Evolutionary conservation across 139 green algal genomes (phyloP).

Genomic region (Coelastrella sp.): DNA sequence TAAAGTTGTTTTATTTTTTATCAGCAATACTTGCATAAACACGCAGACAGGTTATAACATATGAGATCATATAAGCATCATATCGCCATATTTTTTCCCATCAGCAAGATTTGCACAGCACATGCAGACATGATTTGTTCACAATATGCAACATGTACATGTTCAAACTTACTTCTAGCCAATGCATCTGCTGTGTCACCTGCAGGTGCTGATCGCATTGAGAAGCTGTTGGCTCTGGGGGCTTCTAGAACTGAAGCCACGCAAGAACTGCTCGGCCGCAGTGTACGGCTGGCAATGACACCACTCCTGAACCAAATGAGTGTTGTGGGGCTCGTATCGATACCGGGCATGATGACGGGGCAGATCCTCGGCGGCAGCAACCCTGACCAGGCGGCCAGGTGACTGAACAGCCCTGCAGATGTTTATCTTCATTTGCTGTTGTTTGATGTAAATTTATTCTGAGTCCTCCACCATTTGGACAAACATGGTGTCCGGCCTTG

Average conservation of each 20-base stretch:
- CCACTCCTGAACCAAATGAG: constrained; percentile 88
- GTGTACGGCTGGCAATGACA: constrained; percentile 74
- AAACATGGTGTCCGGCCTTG: neutral
- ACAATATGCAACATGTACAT: too few relatives aligned
- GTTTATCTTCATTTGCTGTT: neutral
- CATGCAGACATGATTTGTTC: neutral
- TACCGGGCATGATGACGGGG: constrained; percentile 89
- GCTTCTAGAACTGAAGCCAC: constrained; percentile 83
- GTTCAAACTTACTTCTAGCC: too few relatives aligned
- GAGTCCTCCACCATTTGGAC: neutral
- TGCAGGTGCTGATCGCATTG: constrained; percentile 66
- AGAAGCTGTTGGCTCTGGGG: constrained; percentile 80
- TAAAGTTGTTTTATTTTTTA: too few relatives aligned
- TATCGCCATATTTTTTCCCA: too few relatives aligned
- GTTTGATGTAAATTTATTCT: neutral
- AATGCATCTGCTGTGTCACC: neutral
- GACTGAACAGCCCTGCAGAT: too few relatives aligned
- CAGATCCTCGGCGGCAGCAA: constrained; percentile 84
- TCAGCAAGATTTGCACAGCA: too few relatives aligned
- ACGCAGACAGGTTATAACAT: too few relatives aligned
- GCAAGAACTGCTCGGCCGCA: constrained; percentile 48
- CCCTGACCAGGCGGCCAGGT: constrained; percentile 62
- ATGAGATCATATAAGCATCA: too few relatives aligned
- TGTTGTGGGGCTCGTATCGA: constrained; percentile 83
- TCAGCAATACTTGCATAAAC: too few relatives aligned